Evolutionary conservation across 164 flowering plant species (phyloP).

Genomic region (Aristolochia fimbriata): DNA sequence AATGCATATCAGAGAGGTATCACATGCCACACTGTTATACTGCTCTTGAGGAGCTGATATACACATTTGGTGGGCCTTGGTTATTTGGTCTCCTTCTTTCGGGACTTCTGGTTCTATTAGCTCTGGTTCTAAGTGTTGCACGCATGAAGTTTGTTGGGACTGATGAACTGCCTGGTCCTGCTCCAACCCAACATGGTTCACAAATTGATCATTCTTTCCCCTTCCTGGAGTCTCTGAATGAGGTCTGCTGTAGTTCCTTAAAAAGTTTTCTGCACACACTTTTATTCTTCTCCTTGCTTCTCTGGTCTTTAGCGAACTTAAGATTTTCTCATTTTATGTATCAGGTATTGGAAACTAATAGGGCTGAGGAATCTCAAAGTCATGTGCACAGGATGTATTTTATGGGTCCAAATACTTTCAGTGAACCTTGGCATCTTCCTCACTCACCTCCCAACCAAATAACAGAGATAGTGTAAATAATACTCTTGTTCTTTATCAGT

Average conservation of each 20-base stretch:
- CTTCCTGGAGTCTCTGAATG: slow-evolving; percentile 86
- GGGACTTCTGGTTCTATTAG: slow-evolving; percentile 69
- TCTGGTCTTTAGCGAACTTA: background rate
- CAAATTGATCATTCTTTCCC: slow-evolving; percentile 87
- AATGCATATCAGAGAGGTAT: slow-evolving; percentile 86
- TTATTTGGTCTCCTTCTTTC: slow-evolving; percentile 70
- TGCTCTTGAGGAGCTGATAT: slow-evolving; percentile 80
- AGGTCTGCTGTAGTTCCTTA: slow-evolving; percentile 30
- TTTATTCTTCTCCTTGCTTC: background rate
- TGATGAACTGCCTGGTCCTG: slow-evolving; percentile 67
- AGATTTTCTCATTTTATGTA: background rate
- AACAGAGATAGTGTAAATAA: slow-evolving; percentile 72
- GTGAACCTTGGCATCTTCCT: slow-evolving; percentile 93
- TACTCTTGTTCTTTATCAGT: slow-evolving; percentile 1
- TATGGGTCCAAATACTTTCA: slow-evolving; percentile 84
- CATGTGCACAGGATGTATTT: slow-evolving; percentile 93
- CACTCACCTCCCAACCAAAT: slow-evolving; percentile 87
- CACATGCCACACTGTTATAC: slow-evolving; percentile 92
- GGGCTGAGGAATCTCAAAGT: slow-evolving; percentile 78
- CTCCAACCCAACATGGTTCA: slow-evolving; percentile 62
- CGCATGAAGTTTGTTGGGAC: slow-evolving; percentile 68
- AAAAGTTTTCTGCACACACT: background rate
- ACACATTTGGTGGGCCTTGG: slow-evolving; percentile 99
- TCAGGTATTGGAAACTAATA: slow-evolving; percentile 82
- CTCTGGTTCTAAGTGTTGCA: slow-evolving; percentile 89